These are phyloP conservation scores for Clarireedia hainanense DNA, from an alignment of 2,329 filamentous ascomycete species.

Conservation along the genomic window DNA sequence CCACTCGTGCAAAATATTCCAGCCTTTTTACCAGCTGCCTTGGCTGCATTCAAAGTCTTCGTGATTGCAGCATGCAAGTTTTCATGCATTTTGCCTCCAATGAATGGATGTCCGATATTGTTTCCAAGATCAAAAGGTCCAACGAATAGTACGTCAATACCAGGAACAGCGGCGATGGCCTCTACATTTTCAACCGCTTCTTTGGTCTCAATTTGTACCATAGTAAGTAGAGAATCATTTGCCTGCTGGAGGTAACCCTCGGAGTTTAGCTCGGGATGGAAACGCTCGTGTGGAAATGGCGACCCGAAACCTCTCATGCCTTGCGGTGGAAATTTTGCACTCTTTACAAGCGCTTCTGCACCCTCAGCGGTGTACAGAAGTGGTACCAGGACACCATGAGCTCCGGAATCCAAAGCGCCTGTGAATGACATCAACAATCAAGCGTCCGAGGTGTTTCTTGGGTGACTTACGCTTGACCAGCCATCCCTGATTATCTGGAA, in stretches of 20 bases:
- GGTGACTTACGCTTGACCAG: constrained; percentile 40
- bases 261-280: constrained; percentile 39
- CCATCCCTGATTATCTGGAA: constrained; percentile 49
- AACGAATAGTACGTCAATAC: constrained; percentile 56
- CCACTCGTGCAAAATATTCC: constrained; percentile 51
- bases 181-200: constrained; percentile 54
- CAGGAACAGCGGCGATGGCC: constrained; percentile 51
- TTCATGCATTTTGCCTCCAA: constrained; percentile 49
- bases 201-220: constrained; percentile 61
- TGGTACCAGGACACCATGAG: constrained; percentile 49
- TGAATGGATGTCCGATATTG: constrained; percentile 54
- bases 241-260: constrained; percentile 50
- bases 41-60: constrained; percentile 48
- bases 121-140: constrained; percentile 60
- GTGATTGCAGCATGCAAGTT: constrained; percentile 53
- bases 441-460: constrained; percentile 29
- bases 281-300: constrained; percentile 45
- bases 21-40: constrained; percentile 56
- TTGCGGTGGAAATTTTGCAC: constrained; percentile 48
- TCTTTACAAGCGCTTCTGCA: constrained; percentile 40
- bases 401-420: constrained; percentile 48
- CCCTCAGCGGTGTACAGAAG: constrained; percentile 47
- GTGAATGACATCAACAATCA: constrained; percentile 23
- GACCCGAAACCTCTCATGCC: constrained; percentile 49
- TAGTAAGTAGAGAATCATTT: constrained; percentile 50